Base-by-base conservation (phyloP, 2,329 filamentous ascomycete genomes). In the Phialocephala sp. region DNA sequence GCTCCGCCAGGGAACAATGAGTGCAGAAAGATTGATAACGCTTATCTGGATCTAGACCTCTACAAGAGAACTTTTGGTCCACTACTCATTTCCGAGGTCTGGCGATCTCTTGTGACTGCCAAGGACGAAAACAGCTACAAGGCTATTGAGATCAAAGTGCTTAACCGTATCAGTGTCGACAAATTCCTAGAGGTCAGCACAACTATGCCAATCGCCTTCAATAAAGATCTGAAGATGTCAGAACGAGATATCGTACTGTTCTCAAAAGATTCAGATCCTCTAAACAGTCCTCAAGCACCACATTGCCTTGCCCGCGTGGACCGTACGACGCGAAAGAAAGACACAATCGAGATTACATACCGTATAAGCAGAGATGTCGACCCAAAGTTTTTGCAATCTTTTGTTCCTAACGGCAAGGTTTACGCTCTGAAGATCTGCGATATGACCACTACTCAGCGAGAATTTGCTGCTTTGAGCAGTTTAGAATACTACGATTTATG, bases 401-500 rank as follows among this genome's bases (percentile, higher is more conserved):
- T 98, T 56, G 85, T 86, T 45, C 91, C 92, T 0, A 89, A 91
- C 45, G 82, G 85, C 18, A 87, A 87, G 45, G 83, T 97, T 0
- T 86, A 88, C 72, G 93, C 89, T 1, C 84, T 92, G 64, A 97
- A 96, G 75, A 89, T 99, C 70, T 93, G 93, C 62, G 97, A 94
- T 66, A 91, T 99, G 82, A 97, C 91, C 1, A 95, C 95, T 0
- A 89, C 98, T 60, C 94, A 99, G 80, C 90, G 95, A 77, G 95
- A 99, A 79, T 99, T 94, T 77, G 95, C 93, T 64, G 93, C 95
- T 0, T 80, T 99, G 36, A 91, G 93, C 79, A 94, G 92, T 73
- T 79, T 99, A 69, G 91, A 97, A 77, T 98, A 96, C 78, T 99
- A 98, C 73, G 95, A 99, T 78, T 84, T 99, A 22, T 96, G 94